Evolutionary conservation across 75 land plant genomes (phyloP).

Genomic region (Isoetes taiwanensis): DNA sequence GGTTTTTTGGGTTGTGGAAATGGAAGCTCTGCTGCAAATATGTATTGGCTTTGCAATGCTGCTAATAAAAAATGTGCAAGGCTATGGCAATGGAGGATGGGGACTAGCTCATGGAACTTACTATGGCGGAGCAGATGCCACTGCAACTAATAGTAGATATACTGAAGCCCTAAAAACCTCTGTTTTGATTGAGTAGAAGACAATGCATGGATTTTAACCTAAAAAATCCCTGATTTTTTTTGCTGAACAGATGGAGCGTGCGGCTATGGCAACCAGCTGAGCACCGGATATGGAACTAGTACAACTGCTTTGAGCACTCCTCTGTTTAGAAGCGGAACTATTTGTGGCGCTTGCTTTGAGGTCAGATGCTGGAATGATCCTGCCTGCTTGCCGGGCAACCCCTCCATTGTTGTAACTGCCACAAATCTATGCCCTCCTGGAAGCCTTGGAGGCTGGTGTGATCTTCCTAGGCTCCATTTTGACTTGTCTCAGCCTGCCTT

Average conservation of each 20-base stretch:
- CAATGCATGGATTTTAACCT: no score
- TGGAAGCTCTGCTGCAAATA: no score
- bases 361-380: conserved; percentile 42
- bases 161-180: no score
- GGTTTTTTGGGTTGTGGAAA: no score
- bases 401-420: background rate
- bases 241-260: conserved; percentile 14
- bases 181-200: no score
- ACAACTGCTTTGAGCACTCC: conserved; percentile 15
- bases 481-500: conserved; percentile 3
- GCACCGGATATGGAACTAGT: conserved; percentile 2
- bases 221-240: no score
- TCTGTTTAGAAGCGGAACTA: conserved; percentile 1
- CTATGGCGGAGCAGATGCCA: conserved; percentile 12
- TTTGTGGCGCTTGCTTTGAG: conserved; percentile 57
- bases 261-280: conserved; percentile 10
- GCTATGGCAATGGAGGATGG: no score
- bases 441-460: conserved; percentile 5
- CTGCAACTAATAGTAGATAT: conserved; percentile 4
- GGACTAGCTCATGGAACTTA: conserved; percentile 10
- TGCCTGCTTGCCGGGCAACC: no score
- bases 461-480: background rate
- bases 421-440: background rate
- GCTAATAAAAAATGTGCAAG: no score
- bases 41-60: no score